Conservation (phyloP, 129 eudicot species). For the Centaurea solstitialis region DNA sequence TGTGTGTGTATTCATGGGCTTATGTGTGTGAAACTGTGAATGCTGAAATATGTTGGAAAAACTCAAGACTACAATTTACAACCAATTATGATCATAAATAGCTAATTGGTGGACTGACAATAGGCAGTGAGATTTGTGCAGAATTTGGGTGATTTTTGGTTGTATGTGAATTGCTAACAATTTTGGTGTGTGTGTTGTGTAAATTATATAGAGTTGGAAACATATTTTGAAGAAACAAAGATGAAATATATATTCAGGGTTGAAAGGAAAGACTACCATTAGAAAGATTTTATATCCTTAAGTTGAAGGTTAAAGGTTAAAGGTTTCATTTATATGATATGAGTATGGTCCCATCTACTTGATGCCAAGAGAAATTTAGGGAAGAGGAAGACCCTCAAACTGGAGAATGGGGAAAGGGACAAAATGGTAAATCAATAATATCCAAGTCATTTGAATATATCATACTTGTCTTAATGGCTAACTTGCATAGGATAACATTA, state of each 20-base stretch:
- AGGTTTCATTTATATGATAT: not conserved
- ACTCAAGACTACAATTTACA: not conserved
- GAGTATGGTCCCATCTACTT: not conserved
- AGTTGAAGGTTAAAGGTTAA: not conserved
- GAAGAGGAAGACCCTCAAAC: no score
- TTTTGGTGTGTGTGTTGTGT: not conserved
- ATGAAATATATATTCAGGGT: not conserved
- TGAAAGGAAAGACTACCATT: not conserved
- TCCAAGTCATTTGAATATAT: not conserved
- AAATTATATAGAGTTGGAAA: not conserved
- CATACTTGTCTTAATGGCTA: not conserved
- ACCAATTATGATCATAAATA: not conserved
- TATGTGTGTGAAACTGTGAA: not conserved
- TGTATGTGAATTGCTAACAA: not conserved
- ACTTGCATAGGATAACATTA: not conserved
- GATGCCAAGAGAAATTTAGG: not conserved
- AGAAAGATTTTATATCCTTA: not conserved
- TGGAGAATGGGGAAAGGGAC: not conserved
- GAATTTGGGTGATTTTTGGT: not conserved
- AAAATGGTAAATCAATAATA: not conserved
- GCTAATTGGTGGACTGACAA: not conserved
- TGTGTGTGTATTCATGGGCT: not conserved
- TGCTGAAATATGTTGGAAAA: constrained; percentile 8
- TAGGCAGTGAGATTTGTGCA: not conserved
- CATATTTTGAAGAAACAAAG: not conserved